Base-by-base conservation (phyloP, 441 rosid species). In the Corymbia calophylla region DNA sequence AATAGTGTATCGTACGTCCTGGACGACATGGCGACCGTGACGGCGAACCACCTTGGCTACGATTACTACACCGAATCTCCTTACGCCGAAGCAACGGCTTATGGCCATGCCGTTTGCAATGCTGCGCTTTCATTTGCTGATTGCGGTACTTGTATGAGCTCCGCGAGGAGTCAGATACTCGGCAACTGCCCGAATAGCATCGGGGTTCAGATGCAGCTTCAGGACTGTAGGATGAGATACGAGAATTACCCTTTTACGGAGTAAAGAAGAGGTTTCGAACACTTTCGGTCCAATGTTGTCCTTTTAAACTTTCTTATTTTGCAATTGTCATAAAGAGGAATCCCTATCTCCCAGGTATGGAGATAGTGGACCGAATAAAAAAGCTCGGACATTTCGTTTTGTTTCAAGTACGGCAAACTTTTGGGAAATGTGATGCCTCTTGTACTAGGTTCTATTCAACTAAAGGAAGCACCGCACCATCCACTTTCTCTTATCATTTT, bases 111-210 rank as follows among this genome's bases (percentile, higher is more conserved):
- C 21, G 27, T 10, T 48, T 84, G 87, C 87, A 27, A 51, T 7
- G 31, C n/a, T 16, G 31, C 13, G 10, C 87, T 84, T n/a, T 44
- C 53, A 0, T 51, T 84, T 9, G 16, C 55, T 44, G 87, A 84
- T 27, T 84, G 87, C 54, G 11, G 7, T 48, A 51, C 58, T 32
- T 84, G 87, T 31, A 12, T 84, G 3, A 48, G 54, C 32, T 48
- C 10, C 31, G 87, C 58, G 1, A 84, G 51, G 32, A 49, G 73
- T 66, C 9, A 31, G 35, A 66, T 31, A 8, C 21, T 31, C 3
- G 0, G 4, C 11, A 16, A 16, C 1, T 66, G 73, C 1, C 35
- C 19, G 1, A 31, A n/a, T 16, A 31, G 39, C 39, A 66, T 16
- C 2, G 73, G 73, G 18, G 32, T 29, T 62, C 70, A 6, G 35